Evolutionary conservation across 1,139 yeast genomes (phyloP).

Genomic region (Magnusiomyces magnusii): DNA sequence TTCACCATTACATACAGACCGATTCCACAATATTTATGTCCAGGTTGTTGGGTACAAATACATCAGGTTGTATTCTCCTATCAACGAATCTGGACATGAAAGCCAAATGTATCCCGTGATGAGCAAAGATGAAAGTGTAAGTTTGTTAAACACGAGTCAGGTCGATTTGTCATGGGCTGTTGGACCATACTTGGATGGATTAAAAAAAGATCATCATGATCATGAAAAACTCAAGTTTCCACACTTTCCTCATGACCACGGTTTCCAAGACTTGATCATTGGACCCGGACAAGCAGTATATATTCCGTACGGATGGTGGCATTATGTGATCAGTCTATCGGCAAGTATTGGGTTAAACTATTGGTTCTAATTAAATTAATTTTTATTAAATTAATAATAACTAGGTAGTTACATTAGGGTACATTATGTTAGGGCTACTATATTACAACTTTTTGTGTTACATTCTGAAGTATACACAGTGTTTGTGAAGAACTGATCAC

Average conservation of each 20-base stretch:
- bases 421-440: no score
- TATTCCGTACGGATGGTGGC: slow-evolving; percentile 29
- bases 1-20: slow-evolving; percentile 26
- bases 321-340: slow-evolving; percentile 22
- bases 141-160: slow-evolving; percentile 22
- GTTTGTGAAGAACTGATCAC: neutral
- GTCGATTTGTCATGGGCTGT: slow-evolving; percentile 16
- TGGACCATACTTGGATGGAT: slow-evolving; percentile 4
- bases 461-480: neutral
- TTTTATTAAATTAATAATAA: neutral
- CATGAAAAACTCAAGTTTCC: slow-evolving; percentile 12
- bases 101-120: neutral
- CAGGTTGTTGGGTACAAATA: slow-evolving; percentile 27
- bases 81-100: neutral
- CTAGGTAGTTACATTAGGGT: neutral
- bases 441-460: no score
- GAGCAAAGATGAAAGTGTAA: neutral
- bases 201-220: slow-evolving; percentile 13
- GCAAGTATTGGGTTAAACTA: slow-evolving; percentile 24
- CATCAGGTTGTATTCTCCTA: slow-evolving; percentile 21
- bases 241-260: slow-evolving; percentile 22
- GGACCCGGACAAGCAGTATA: slow-evolving; percentile 26
- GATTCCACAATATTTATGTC: slow-evolving; percentile 22
- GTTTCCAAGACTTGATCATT: slow-evolving; percentile 21
- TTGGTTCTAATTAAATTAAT: slow-evolving; percentile 20